Conservation (phyloP, 208 protist species). For the Naegleria lovaniensis region DNA sequence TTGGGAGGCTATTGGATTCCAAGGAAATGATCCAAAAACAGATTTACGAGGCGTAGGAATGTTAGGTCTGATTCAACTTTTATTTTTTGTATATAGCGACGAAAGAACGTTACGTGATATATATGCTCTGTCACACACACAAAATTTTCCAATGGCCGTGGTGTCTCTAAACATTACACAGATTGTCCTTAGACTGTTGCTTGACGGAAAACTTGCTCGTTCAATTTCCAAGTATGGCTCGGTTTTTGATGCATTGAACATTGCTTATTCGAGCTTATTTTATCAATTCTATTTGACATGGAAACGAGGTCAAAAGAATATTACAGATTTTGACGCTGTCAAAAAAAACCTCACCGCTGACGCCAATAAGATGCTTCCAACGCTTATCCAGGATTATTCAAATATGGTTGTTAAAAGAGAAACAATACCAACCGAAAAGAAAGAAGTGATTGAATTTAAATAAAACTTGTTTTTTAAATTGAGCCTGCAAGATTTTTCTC, state of each 20-base stretch:
- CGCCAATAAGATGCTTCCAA: neutral
- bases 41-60: slow-evolving; percentile 26
- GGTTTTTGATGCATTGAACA: neutral
- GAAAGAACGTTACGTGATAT: neutral
- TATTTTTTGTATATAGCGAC: neutral
- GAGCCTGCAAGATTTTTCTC: too few relatives aligned
- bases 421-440: neutral
- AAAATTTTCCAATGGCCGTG: slow-evolving; percentile 14
- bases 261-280: neutral
- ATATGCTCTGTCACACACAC: neutral
- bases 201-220: neutral
- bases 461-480: neutral
- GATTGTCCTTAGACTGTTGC: neutral
- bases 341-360: neutral
- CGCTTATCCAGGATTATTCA: neutral
- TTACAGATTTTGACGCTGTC: neutral
- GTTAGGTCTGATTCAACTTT: slow-evolving; percentile 5
- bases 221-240: neutral
- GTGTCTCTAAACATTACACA: neutral
- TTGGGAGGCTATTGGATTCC: slow-evolving; percentile 29
- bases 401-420: neutral
- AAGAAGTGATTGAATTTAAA: neutral
- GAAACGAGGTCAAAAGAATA: neutral
- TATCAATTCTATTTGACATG: neutral
- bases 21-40: slow-evolving; percentile 22